Percentiles rank a stretch among this genome's conserved stretches.
These are phyloP conservation scores for Tubosaeta sp. DNA, from an alignment of 768 basidiomycete genomes.

Conservation along the genomic window DNA sequence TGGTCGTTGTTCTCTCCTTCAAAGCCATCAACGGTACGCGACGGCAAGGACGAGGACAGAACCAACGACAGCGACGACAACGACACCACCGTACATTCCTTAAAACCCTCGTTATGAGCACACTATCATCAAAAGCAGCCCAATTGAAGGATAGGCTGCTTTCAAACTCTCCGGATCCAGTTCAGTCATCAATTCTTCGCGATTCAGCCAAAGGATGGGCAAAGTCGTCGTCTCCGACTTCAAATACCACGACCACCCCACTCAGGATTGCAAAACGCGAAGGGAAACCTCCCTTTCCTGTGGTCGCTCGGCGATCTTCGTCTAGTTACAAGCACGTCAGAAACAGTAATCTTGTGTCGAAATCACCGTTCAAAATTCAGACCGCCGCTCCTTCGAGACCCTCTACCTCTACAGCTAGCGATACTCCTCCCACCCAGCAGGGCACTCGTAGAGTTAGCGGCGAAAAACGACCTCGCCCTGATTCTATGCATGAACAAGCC, in stretches of 20 bases:
- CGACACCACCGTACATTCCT: conserved; percentile 2
- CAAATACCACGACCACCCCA: conserved; percentile 47
- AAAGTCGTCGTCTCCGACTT: conserved; percentile 35
- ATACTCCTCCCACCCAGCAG: conserved; percentile 10
- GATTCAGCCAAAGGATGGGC: conserved; percentile 65
- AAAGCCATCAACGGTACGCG: conserved; percentile 9
- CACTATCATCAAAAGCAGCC: conserved; percentile 34
- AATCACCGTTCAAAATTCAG: conserved; percentile 79
- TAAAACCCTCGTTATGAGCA: conserved; percentile 24
- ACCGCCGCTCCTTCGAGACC: conserved; percentile 44
- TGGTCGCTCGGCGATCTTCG: conserved; percentile 67
- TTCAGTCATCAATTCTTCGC: conserved; percentile 59
- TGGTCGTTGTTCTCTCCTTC: conserved; percentile 12
- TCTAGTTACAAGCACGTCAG: conserved; percentile 77
- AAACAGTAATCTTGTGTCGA: conserved; percentile 75
- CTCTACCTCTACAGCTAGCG: conserved; percentile 10
- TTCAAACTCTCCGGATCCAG: conserved; percentile 59
- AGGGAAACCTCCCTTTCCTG: conserved; percentile 38
- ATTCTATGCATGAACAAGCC: conserved; percentile 65
- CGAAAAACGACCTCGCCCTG: conserved; percentile 72
- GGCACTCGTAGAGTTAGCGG: conserved; percentile 55
- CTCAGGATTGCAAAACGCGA: conserved; percentile 75
- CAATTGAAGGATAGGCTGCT: conserved; percentile 57
- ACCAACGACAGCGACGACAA: conserved; percentile 19
- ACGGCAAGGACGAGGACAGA: conserved; percentile 17